Base-by-base conservation (phyloP, 2,329 filamentous ascomycete species). In the Botrytis sinoallii region DNA sequence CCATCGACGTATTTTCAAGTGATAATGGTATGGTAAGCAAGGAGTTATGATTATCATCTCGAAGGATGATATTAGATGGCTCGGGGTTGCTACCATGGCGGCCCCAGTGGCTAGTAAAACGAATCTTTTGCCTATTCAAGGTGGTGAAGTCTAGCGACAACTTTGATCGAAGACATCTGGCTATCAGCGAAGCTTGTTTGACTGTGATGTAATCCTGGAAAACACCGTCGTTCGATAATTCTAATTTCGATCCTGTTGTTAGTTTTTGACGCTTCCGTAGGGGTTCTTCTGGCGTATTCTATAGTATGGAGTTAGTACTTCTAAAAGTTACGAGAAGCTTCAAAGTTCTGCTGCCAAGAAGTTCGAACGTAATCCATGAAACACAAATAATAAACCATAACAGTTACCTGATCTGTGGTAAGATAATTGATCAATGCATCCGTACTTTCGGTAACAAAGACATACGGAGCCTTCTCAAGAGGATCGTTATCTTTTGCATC, bases 191-290 rank as follows among this genome's bases (percentile, higher is more conserved):
- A 55, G 73, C 76, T 65, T 77, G 72, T 14, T 78, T 78, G 12
- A 81, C 79, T 57, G 78, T 52, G 32, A 81, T 77, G 60, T 78
- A 74, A 25, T 79, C 20, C 8, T 29, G 4, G 76, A 20, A 77
- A 42, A 35, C 74, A 68, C 40, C 66, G 12, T 20, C 74, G 72
- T 52, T 68, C 32, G 61, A 52, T 48, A 40, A 40, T 55, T 38
- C 70, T 14, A 44, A 38, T 46, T 8, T 22, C n/a, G 59, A 48
- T 55, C 48, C 61, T 22, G 20, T 46, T 16, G 9, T 59, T 52
- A 46, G 73, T 75, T 78, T 81, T 60, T 73, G 76, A 68, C 75
- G 75, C 46, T 80, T 80, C 6, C 70, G 75, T 66, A 77, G 77
- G 64, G 77, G 77, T 70, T 79, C 77, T 35, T 55, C 22, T 25